A percentile compares a stretch with the other conserved stretches of the same genome.
Evolutionary conservation across 345 rosid genomes (phyloP).

Genomic region (Murraya koenigii): DNA sequence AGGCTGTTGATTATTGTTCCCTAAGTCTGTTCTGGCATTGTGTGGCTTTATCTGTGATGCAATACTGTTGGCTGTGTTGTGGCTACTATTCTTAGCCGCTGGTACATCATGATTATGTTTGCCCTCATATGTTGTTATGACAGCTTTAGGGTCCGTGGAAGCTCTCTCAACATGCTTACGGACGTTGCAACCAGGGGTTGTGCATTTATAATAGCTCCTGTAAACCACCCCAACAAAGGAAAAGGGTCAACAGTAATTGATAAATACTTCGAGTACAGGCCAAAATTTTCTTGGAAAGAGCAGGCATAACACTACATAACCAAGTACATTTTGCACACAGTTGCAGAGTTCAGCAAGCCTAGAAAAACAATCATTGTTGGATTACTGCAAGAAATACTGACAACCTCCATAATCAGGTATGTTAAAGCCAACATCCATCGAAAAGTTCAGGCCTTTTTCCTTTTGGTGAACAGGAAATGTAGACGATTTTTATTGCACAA

Average conservation of each 20-base stretch:
- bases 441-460: neutral
- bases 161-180: constrained; percentile 95
- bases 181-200: constrained; percentile 73
- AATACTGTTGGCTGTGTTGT: constrained; percentile 37
- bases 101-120: constrained; percentile 89
- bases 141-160: constrained; percentile 82
- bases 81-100: constrained; percentile 52
- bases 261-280: neutral
- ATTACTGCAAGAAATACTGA: neutral
- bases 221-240: neutral
- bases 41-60: constrained; percentile 36
- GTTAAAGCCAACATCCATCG: neutral
- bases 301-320: neutral
- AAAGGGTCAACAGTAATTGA: neutral
- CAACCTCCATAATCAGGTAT: neutral
- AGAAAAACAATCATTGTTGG: neutral
- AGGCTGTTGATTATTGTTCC: constrained; percentile 41
- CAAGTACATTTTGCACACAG: neutral
- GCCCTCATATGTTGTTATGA: constrained; percentile 90
- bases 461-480: neutral
- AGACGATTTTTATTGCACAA: neutral
- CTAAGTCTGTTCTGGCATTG: constrained; percentile 21
- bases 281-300: neutral
- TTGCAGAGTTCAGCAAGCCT: neutral
- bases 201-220: constrained; percentile 96